These are phyloP conservation scores for Metschnikowia borealis DNA, from an alignment of 805 yeast species.

Conservation along the genomic window DNA sequence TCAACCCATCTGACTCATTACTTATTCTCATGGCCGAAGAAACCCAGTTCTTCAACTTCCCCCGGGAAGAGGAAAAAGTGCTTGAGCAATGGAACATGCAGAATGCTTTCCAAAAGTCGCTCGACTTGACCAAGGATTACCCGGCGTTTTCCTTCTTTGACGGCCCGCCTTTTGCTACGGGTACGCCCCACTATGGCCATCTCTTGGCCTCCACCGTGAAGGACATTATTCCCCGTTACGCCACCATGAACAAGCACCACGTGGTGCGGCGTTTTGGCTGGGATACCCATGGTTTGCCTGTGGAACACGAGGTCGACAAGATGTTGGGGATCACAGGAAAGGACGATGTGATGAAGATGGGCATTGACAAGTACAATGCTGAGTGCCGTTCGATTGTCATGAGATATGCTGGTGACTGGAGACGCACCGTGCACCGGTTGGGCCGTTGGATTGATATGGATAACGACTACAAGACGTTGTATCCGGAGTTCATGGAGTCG, in stretches of 20 bases:
- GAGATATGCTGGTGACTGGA: constrained; percentile 96
- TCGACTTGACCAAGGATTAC: constrained; percentile 77
- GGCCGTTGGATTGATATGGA: constrained; percentile 99
- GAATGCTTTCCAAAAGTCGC: constrained; percentile 87
- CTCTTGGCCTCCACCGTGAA: constrained; percentile 94
- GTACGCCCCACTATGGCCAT: constrained; percentile 99
- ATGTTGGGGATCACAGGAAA: constrained; percentile 88
- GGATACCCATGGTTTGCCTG: constrained; percentile 99
- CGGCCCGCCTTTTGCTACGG: constrained; percentile 99
- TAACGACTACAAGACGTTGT: constrained; percentile 94
- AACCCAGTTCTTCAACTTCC: constrained; percentile 57
- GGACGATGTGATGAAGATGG: constrained; percentile 91
- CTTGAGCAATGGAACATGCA: constrained; percentile 80
- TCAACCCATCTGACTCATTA: background rate
- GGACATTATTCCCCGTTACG: constrained; percentile 96
- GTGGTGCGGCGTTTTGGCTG: constrained; percentile 98
- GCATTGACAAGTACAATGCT: constrained; percentile 87
- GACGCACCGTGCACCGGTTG: constrained; percentile 83
- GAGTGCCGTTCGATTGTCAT: constrained; percentile 97
- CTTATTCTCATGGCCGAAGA: constrained; percentile 16
- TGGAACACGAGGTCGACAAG: constrained; percentile 98
- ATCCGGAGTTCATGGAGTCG: constrained; percentile 96
- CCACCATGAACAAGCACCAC: constrained; percentile 94
- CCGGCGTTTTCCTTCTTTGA: constrained; percentile 92
- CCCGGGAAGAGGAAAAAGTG: constrained; percentile 85